These are phyloP conservation scores for Nepenthes alata DNA, from an alignment of 179 eudicot species.

Conservation along the genomic window DNA sequence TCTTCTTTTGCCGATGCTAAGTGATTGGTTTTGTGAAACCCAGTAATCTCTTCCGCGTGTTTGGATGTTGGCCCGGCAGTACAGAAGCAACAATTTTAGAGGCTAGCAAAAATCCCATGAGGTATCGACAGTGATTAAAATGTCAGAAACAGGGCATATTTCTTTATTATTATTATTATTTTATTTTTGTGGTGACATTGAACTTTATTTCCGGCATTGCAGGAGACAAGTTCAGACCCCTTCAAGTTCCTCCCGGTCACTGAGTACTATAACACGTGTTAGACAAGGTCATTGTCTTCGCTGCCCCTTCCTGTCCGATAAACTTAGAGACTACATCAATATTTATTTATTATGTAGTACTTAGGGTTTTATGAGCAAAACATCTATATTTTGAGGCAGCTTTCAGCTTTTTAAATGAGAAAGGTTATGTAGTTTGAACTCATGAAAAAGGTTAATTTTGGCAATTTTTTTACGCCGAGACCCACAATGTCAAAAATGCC, in stretches of 20 bases:
- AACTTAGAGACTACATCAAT: too few species aligned
- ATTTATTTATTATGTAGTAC: too few species aligned
- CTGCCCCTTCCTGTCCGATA: neutral
- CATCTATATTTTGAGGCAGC: too few species aligned
- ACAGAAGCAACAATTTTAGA: conserved; percentile 52
- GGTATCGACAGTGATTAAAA: conserved; percentile 18
- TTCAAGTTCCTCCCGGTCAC: conserved; percentile 44
- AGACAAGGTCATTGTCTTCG: conserved; percentile 33
- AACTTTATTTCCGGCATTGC: neutral
- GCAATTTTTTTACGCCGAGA: too few species aligned
- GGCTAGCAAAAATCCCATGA: conserved; percentile 71
- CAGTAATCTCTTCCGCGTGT: conserved; percentile 12
- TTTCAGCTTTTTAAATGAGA: too few species aligned
- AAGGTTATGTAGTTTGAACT: too few species aligned
- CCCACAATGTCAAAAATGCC: too few species aligned
- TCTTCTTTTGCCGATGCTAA: neutral
- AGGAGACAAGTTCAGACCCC: conserved; percentile 54
- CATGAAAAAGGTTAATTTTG: too few species aligned
- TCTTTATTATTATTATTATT: too few species aligned
- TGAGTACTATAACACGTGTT: conserved; percentile 48
- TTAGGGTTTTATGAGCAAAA: too few species aligned
- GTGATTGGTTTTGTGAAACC: too few species aligned
- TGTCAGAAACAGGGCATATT: neutral
- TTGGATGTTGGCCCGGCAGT: conserved; percentile 7
- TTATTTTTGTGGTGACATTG: neutral